Evolutionary conservation across 768 basidiomycete species (phyloP).

Genomic region (Nidularia sp.): DNA sequence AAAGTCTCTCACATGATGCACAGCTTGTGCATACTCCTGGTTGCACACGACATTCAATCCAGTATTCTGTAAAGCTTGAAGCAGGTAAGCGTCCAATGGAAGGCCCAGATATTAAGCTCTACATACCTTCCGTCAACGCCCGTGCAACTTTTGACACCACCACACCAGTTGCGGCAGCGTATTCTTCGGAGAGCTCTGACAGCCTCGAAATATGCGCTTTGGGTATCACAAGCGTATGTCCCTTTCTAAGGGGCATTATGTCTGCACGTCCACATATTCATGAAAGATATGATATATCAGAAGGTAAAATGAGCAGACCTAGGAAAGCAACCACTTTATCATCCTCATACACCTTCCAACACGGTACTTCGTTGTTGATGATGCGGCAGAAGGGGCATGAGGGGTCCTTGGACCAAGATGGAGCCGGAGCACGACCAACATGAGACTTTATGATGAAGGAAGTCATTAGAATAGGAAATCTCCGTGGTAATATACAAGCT

Average conservation of each 20-base stretch:
- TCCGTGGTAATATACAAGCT: background rate
- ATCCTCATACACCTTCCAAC: conserved; percentile 54
- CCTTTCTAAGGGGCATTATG: conserved; percentile 61
- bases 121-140: conserved; percentile 58
- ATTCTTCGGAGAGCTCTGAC: conserved; percentile 60
- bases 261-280: conserved; percentile 28
- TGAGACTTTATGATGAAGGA: conserved; percentile 71
- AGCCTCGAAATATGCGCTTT: conserved; percentile 58
- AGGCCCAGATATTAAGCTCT: background rate
- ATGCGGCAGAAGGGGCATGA: conserved; percentile 68
- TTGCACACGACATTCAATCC: conserved; percentile 76
- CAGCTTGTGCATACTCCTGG: conserved; percentile 78
- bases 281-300: no score
- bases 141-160: conserved; percentile 59
- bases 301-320: conserved; percentile 28
- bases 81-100: background rate
- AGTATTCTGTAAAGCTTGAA: conserved; percentile 55
- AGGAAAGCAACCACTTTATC: conserved; percentile 63
- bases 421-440: conserved; percentile 36
- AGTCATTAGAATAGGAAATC: conserved; percentile 38
- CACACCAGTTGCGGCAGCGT: conserved; percentile 54
- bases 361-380: conserved; percentile 41
- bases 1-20: conserved; percentile 56
- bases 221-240: conserved; percentile 70
- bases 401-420: conserved; percentile 45